These are phyloP conservation scores for Fusarium multiceps DNA, from an alignment of 2,329 filamentous ascomycete genomes.

Conservation along the genomic window DNA sequence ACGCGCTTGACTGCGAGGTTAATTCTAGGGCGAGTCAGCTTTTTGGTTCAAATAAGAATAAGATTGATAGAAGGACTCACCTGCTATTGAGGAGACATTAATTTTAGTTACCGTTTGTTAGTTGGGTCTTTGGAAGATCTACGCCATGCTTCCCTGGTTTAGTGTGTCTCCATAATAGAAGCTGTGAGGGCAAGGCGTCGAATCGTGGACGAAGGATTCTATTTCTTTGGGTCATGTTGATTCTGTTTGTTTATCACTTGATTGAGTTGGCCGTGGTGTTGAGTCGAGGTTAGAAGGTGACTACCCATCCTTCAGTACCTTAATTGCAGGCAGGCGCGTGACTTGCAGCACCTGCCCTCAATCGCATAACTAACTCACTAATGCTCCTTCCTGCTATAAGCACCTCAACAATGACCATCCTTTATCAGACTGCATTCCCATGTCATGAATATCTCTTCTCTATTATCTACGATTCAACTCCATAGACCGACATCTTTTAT, in stretches of 20 bases:
- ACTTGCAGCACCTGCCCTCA: neutral
- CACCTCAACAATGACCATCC: neutral
- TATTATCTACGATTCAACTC: neutral
- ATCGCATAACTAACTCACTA: neutral
- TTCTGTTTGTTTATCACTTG: neutral
- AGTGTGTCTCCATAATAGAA: conserved; percentile 5
- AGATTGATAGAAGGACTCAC: conserved; percentile 30
- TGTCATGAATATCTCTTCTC: neutral
- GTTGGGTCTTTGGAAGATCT: conserved; percentile 11
- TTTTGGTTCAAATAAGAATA: conserved; percentile 14
- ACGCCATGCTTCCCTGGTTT: conserved; percentile 27
- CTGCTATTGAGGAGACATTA: conserved; percentile 24
- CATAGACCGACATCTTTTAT: neutral
- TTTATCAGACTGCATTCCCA: neutral
- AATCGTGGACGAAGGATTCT: neutral
- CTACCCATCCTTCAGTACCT: neutral
- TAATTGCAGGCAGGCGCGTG: neutral
- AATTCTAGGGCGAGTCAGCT: conserved; percentile 27
- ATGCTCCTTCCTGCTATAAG: neutral
- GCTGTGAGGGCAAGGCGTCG: neutral
- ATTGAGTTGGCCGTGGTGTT: neutral
- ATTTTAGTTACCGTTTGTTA: conserved; percentile 22
- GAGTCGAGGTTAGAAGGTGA: neutral
- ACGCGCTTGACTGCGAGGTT: conserved; percentile 9
- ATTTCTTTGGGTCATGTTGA: neutral